Evolutionary conservation across 2,329 filamentous ascomycete genomes (phyloP).

Genomic region (Paecilomyces niveus): DNA sequence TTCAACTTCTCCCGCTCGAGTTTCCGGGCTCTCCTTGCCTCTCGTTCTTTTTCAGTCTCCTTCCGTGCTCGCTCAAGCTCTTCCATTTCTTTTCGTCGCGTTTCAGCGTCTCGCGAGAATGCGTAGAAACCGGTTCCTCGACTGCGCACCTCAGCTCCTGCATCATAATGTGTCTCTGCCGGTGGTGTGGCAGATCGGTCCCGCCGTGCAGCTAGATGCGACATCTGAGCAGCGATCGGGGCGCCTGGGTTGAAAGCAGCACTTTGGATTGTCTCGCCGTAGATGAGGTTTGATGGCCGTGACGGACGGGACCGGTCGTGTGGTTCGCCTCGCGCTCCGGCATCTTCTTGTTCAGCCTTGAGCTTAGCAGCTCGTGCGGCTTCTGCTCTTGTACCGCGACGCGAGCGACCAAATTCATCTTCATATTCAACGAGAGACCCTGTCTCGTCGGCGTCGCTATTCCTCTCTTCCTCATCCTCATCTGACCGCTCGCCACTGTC

Average conservation of each 20-base stretch:
- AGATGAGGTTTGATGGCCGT: conserved; percentile 64
- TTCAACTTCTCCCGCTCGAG: conserved; percentile 55
- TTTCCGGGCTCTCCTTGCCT: conserved; percentile 50
- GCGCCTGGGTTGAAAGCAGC: conserved; percentile 75
- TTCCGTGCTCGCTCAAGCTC: conserved; percentile 59
- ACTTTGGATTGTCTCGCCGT: conserved; percentile 77
- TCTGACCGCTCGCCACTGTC: conserved; percentile 12
- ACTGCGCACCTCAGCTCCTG: conserved; percentile 70
- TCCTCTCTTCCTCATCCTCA: conserved; percentile 29
- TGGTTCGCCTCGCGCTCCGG: conserved; percentile 6
- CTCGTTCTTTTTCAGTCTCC: conserved; percentile 60
- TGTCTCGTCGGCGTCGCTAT: conserved; percentile 35
- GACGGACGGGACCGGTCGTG: conserved; percentile 37
- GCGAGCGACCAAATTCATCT: conserved; percentile 85
- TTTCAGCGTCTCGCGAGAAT: conserved; percentile 70
- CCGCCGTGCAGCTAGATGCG: conserved; percentile 65
- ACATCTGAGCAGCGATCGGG: conserved; percentile 61
- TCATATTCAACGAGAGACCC: conserved; percentile 73
- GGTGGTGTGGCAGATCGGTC: conserved; percentile 77
- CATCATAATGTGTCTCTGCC: conserved; percentile 76
- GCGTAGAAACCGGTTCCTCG: conserved; percentile 90
- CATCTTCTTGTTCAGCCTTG: conserved; percentile 21
- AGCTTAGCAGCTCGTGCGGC: conserved; percentile 57
- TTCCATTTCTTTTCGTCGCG: conserved; percentile 66
- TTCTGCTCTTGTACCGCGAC: conserved; percentile 64